Base-by-base conservation (phyloP, 2,329 filamentous ascomycete species). In the Dactylonectria estremocensis region DNA sequence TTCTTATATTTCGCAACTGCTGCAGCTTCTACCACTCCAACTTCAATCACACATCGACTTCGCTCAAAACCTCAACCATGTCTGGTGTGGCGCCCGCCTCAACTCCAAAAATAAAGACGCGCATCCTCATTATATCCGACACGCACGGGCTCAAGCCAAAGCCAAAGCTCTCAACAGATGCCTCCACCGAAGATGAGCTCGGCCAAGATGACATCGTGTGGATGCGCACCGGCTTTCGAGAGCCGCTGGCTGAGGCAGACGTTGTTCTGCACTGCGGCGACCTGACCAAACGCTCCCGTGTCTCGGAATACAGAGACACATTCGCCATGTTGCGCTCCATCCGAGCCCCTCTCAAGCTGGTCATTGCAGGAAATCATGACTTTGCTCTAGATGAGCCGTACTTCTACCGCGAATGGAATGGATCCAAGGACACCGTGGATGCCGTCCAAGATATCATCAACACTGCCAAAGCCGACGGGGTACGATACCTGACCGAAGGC, bases 281-380 rank as follows among this genome's bases (percentile, higher is more conserved):
- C 62, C 77, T 89, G 3, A 88, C 85, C 1, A 76, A 81, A 1
- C 76, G 77, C 8, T 85, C 83, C 3, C 79, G 78, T 9, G 57
- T 85, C 0, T 54, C 72, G 2, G 86, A 88, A 67, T 83, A 83
- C 48, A 73, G 70, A 11, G 72, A 72, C 0, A 80, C 85, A 0
- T 77, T 89, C 10, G 65, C 77, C n/a, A 74, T 84, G 43, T 77
- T 90, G 5, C 73, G 80, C 5, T 58, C 64, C 1, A 73, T 87
- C n/a, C 69, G 81, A 6, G 85, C 87, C 1, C 83, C 85, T 0
- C 77, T 89, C 7, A 89, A 88, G 69, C 79, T 89, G 3, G 81
- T 84, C 49, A 88, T 90, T 66, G 82, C 87, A 2, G 87, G 88
- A 2, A 89, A 89, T 66, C 87, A 89, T 70, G 87, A 90, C 70